A percentile compares a stretch with the other conserved stretches of the same genome.
Conservation (phyloP, 2,329 filamentous ascomycete species). For the Teratosphaeria gauchensis region DNA sequence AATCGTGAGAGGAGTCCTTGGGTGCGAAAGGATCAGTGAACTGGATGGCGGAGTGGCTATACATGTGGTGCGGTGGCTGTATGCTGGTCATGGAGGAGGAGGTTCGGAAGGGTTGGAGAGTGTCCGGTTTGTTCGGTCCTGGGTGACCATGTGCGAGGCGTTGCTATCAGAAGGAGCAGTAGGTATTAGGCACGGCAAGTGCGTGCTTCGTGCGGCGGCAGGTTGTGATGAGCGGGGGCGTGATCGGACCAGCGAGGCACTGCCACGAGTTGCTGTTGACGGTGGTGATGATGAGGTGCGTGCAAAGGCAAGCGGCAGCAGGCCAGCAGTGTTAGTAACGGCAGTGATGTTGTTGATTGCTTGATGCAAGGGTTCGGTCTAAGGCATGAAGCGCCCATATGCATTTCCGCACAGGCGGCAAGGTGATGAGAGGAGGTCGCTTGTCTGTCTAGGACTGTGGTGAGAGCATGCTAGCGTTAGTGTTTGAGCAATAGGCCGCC, state of each 20-base stretch:
- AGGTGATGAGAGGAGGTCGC: slow-evolving; percentile 7
- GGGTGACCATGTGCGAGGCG: slow-evolving; percentile 2
- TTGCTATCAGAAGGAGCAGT: neutral
- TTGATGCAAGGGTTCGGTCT: slow-evolving; percentile 1
- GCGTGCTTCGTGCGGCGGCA: neutral
- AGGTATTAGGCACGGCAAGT: neutral
- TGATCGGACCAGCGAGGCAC: neutral
- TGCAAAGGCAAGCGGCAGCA: neutral
- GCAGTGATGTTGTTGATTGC: slow-evolving; percentile 1
- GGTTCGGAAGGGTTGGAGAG: neutral
- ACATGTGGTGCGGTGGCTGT: slow-evolving; percentile 22
- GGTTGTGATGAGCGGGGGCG: neutral
- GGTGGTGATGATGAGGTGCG: slow-evolving; percentile 1
- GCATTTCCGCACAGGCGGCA: neutral
- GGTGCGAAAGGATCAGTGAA: slow-evolving; percentile 26
- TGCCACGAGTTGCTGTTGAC: neutral
- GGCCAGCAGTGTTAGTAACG: neutral
- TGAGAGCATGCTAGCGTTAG: neutral
- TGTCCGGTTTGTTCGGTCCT: neutral
- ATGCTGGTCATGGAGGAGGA: slow-evolving; percentile 16
- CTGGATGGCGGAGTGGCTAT: slow-evolving; percentile 24
- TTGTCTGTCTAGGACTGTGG: slow-evolving; percentile 1
- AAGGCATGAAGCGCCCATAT: neutral
- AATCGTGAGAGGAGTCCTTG: slow-evolving; percentile 16
- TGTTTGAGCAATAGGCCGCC: neutral